Evolutionary conservation across 1,284 basidiomycete genomes (phyloP).

Genomic region (Puccinia triticina): DNA sequence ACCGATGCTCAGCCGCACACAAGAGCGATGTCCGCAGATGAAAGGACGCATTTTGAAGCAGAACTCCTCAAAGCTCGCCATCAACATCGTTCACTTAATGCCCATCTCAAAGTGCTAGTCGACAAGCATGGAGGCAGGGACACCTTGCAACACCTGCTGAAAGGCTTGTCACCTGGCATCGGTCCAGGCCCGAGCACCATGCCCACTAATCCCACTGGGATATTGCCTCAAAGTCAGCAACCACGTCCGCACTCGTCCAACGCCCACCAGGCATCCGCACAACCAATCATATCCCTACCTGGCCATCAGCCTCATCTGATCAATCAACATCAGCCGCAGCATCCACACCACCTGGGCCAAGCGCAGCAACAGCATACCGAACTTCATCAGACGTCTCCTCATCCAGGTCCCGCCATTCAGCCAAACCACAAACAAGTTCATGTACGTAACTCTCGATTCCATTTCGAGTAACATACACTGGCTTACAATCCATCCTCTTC

Average conservation of each 20-base stretch:
- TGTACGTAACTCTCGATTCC: slow-evolving; percentile 15
- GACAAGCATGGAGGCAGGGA: slow-evolving; percentile 32
- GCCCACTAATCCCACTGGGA: slow-evolving; percentile 3
- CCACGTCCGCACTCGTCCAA: slow-evolving; percentile 42
- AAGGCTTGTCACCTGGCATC: neutral
- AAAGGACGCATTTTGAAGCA: slow-evolving; percentile 11
- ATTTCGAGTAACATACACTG: neutral
- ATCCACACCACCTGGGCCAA: slow-evolving; percentile 23
- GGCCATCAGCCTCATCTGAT: slow-evolving; percentile 27
- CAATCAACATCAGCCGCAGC: slow-evolving; percentile 35
- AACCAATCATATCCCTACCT: slow-evolving; percentile 6
- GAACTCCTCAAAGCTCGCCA: slow-evolving; percentile 34
- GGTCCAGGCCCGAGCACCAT: slow-evolving; percentile 22
- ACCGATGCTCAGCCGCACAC: slow-evolving; percentile 11
- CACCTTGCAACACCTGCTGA: neutral
- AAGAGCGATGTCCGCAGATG: slow-evolving; percentile 39
- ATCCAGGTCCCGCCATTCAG: neutral
- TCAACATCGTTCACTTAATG: neutral
- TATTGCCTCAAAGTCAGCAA: slow-evolving; percentile 20
- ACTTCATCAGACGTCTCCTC: slow-evolving; percentile 31
- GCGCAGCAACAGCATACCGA: slow-evolving; percentile 35
- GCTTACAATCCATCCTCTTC: neutral
- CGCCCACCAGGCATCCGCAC: slow-evolving; percentile 23
- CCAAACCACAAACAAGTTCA: slow-evolving; percentile 22
- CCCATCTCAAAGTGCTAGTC: slow-evolving; percentile 13